Evolutionary conservation across 2,329 filamentous ascomycete genomes (phyloP), one percentile per base, ranked within the genome.

Genomic region (Fusarium liriodendri): DNA sequence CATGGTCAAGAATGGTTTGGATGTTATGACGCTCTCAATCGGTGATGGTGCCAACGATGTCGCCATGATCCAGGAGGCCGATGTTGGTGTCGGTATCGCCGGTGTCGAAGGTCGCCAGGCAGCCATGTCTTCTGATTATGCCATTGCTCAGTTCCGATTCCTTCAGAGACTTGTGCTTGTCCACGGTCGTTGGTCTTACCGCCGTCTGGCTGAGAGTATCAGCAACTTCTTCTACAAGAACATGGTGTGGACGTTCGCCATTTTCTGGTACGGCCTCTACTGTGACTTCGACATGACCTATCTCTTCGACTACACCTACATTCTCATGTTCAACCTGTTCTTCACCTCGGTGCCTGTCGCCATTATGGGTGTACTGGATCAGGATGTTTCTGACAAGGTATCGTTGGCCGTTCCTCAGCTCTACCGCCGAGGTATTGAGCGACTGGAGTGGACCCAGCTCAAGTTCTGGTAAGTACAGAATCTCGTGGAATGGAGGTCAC

Each of bases 211-310:
- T 33, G 97, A 99, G 85, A 94, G 93, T 55, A 98, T 97, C 79
- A 95, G 95, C 82, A 99, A 99, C 83, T 99, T 99, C 88, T 99
- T 99, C 87, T 99, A 98, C 90, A 99, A 99, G 93, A 99, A 98
- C 86, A 93, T 99, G 84, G 93, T 98, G 62, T 99, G 97, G 97
- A 97, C 95, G 1, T 96, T 98, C 80, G 90, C 93, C 50, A 93
- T 99, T 67, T 98, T 98, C 88, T 98, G 96, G 96, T 99, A 94
- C 84, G 95, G 97, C 81, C 94, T 98, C 64, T 99, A 93, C 84
- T 95, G 94, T 87, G 93, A 97, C 84, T 98, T 97, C 82, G 97
- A 99, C 85, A 95, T 96, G 83, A 96, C 96, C 54, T 98, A 98
- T 81, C 91, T 98, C 62, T 98, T 97, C 85, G 97, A 99, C 83